Evolutionary conservation across 2,329 filamentous ascomycete species (phyloP).

Genomic region (Remersonia thermophila): DNA sequence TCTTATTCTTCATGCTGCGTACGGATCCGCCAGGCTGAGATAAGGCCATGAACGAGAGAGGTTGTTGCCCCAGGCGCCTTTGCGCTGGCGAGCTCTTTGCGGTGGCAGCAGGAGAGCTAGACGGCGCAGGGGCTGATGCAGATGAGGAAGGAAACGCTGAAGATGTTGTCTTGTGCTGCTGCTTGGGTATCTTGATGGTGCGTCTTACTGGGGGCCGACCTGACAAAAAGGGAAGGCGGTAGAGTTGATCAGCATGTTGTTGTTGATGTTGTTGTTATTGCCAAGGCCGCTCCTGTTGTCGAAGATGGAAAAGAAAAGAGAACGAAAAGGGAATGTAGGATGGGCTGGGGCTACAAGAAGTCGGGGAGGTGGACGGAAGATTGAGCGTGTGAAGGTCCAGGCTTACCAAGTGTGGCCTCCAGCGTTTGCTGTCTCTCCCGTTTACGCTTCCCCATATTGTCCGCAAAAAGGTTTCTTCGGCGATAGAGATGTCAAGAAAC

Average conservation of each 20-base stretch:
- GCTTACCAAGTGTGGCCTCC: conserved; percentile 17
- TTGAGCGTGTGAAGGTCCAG: neutral
- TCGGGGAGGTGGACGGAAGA: no score
- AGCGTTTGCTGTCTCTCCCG: conserved; percentile 16
- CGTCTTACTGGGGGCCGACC: conserved; percentile 6
- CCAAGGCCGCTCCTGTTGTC: no score
- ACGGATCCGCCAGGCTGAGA: conserved; percentile 2
- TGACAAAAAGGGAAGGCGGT: no score
- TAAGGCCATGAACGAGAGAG: conserved; percentile 2
- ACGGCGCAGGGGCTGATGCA: neutral
- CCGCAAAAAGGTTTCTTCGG: no score
- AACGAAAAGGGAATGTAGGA: no score
- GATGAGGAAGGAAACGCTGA: no score
- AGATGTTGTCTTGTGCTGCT: conserved; percentile 1
- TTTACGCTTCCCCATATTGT: conserved; percentile 7
- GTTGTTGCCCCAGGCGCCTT: conserved; percentile 1
- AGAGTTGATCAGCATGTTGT: no score
- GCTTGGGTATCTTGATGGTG: conserved; percentile 4
- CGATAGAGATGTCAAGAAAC: no score
- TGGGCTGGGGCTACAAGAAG: no score
- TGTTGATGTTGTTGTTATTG: no score
- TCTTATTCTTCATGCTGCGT: neutral
- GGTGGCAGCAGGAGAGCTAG: conserved; percentile 1
- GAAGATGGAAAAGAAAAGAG: no score
- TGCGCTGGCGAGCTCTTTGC: neutral